These are phyloP conservation scores for Pythium aquatile DNA, from an alignment of 352 stramenopile species.

Conservation along the genomic window DNA sequence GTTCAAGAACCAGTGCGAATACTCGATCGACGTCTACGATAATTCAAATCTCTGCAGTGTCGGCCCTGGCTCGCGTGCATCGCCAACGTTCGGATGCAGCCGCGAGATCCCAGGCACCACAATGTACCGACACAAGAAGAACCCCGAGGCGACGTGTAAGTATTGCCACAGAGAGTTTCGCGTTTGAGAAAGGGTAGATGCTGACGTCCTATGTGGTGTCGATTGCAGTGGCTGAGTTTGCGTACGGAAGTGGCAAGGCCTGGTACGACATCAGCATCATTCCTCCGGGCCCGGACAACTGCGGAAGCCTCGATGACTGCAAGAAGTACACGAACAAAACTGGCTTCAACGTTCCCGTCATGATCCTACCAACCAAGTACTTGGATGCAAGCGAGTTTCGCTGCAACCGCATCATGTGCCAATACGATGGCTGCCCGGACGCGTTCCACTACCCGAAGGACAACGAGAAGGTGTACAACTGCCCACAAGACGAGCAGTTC, in stretches of 20 bases:
- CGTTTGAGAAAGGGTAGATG: not conserved
- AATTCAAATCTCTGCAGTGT: conserved; percentile 22
- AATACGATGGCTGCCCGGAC: conserved; percentile 28
- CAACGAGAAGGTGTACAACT: conserved; percentile 34
- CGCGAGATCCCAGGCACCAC: conserved; percentile 11
- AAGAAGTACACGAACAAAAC: conserved; percentile 20
- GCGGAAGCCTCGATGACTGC: conserved; percentile 27
- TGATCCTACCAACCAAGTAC: conserved; percentile 29
- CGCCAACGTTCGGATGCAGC: conserved; percentile 20
- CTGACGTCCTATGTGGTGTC: not conserved
- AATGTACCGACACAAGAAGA: conserved; percentile 24
- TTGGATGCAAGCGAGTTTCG: conserved; percentile 5
- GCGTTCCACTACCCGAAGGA: conserved; percentile 35
- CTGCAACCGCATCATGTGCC: conserved; percentile 29
- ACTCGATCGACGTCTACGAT: conserved; percentile 33
- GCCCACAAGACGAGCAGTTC: conserved; percentile 32
- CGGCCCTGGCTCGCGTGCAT: conserved; percentile 2
- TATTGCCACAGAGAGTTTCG: not conserved
- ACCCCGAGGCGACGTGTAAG: conserved; percentile 25
- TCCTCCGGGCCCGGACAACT: conserved; percentile 30
- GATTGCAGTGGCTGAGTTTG: conserved; percentile 30
- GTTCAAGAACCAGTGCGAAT: conserved; percentile 35
- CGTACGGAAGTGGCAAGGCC: conserved; percentile 15
- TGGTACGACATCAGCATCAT: conserved; percentile 42
- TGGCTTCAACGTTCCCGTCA: conserved; percentile 35